Evolutionary conservation across 139 green algal genomes (phyloP), one percentile per base, ranked within the genome.

Genomic region (Gonium pectorale): DNA sequence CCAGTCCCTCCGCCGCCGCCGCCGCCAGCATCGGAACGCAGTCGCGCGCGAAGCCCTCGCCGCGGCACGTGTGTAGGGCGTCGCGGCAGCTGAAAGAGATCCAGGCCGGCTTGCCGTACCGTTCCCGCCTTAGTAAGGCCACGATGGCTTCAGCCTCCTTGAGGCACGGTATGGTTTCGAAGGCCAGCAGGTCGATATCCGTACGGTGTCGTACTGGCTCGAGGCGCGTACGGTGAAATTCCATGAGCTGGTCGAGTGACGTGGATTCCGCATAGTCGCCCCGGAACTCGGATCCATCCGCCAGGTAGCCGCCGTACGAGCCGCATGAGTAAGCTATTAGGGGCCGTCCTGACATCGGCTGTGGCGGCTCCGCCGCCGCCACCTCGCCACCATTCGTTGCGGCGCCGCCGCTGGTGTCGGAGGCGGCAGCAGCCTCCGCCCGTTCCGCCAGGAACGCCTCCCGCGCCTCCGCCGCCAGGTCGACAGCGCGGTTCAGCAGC

Each of bases 111-210:
- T 80, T 83, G 77, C 74, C 67, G 60, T 81, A 81, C 22, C 15
- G 29, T 51, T 87, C 78, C 24, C 26, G 52, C 22, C 69, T 40
- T 15, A 88, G 67, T 46, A 90, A 77, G 9, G 62, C 35, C 24
- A 81, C 44, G 31, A 89, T 86, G 0, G 79, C 86, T 9, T 59
- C 49, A 38, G 77, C 79, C 79, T 89, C 87, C 11, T 44, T 51
- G 19, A 85, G 4, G 70, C 83, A 89, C 22, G 87, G 87, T 46
- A 91, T 38, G 2, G 87, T 91, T 64, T 91, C 87, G 67, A 91
- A 91, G 2, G 83, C 83, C 0, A 91, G 38, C n/a, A 91, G 46
- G 79, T 91, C 87, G 5, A 91, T 38, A n/a, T 52, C 72, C 9
- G 82, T 63, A 22, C 85, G 44, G 1, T 66, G 49, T 19, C 56